Conservation (phyloP, 495 filamentous ascomycete species). For the Venustampulla echinocandica region DNA sequence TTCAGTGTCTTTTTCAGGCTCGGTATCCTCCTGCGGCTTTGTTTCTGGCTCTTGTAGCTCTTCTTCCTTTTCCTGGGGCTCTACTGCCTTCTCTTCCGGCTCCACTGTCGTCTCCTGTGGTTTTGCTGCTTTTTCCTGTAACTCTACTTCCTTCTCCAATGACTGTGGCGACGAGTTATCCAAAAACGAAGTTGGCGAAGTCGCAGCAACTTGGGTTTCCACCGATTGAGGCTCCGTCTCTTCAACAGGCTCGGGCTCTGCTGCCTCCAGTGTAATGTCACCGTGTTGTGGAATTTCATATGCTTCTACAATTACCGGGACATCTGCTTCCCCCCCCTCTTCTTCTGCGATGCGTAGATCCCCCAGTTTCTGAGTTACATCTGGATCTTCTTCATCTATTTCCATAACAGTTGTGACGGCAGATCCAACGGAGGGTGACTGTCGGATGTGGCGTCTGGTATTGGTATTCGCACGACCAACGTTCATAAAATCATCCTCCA, state of each 20-base stretch:
- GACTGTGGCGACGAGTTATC: conserved; percentile 10
- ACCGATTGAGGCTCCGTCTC: conserved; percentile 25
- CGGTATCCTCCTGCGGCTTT: too few relatives aligned
- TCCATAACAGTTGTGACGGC: conserved; percentile 63
- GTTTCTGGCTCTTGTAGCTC: conserved; percentile 5
- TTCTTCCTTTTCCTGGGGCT: conserved; percentile 7
- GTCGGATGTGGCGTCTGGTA: conserved; percentile 63
- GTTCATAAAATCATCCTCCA: conserved; percentile 35
- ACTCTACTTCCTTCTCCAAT: conserved; percentile 5
- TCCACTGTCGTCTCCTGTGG: conserved; percentile 33
- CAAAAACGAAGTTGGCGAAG: conserved; percentile 8
- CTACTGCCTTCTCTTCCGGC: conserved; percentile 1
- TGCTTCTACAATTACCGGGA: conserved; percentile 23
- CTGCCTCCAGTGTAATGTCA: background rate
- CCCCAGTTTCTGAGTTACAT: conserved; percentile 26
- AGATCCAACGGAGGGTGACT: conserved; percentile 65
- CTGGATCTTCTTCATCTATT: conserved; percentile 54
- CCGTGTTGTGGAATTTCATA: conserved; percentile 17
- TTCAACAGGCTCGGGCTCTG: conserved; percentile 3
- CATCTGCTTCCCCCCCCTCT: conserved; percentile 28
- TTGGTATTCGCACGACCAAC: conserved; percentile 55
- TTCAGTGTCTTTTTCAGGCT: conserved; percentile 15
- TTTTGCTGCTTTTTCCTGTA: conserved; percentile 26
- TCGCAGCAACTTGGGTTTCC: background rate
- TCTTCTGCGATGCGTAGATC: conserved; percentile 17